phyloP scores from a whole-genome alignment of 306 rosid species.

The Prunus salicina region DNA sequence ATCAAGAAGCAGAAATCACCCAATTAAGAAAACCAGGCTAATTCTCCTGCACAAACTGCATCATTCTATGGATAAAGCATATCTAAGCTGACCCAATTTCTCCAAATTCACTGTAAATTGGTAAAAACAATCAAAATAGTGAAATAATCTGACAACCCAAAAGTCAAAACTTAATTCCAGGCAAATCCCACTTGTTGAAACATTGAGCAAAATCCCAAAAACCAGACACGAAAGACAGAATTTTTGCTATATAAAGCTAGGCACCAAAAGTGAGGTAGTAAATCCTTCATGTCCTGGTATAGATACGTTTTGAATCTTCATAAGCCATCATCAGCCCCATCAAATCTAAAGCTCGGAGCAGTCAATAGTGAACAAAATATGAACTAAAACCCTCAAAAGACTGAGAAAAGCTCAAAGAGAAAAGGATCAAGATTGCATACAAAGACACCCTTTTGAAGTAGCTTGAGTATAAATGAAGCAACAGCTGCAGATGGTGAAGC shows the following conservation, averaged over 20 bases:
- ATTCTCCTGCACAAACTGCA: constrained; percentile 8
- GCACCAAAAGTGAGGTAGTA: not conserved
- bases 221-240: not conserved
- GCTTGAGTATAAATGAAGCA: constrained; percentile 2
- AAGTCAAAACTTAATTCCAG: not conserved
- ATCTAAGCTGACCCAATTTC: constrained; percentile 7
- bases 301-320: not conserved
- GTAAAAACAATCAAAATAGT: constrained; percentile 1
- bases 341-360: not conserved
- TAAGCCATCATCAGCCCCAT: constrained; percentile 8
- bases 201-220: not conserved
- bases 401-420: not conserved
- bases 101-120: constrained; percentile 10
- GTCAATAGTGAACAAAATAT: not conserved
- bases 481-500: constrained; percentile 15
- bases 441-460: constrained; percentile 3
- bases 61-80: not conserved
- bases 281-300: not conserved
- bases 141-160: not conserved
- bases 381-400: not conserved
- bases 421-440: constrained; percentile 10
- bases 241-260: not conserved
- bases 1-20: constrained; percentile 19
- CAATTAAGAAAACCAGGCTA: constrained; percentile 3
- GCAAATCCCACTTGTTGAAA: constrained; percentile 8